Conservation (phyloP, 768 basidiomycete genomes). For the Scleroderma bovista region DNA sequence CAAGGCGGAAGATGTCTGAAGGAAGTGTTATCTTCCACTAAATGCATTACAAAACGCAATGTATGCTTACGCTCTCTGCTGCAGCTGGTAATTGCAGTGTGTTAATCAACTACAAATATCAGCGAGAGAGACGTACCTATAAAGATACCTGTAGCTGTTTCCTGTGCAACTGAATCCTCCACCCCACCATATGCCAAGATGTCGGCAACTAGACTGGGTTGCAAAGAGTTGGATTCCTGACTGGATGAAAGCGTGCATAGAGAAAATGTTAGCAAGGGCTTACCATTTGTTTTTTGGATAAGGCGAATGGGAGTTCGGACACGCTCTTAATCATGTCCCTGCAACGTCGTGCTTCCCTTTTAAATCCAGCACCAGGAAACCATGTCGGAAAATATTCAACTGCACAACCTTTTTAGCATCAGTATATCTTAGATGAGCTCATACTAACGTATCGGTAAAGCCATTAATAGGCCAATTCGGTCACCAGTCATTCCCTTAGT, state of each 20-base stretch:
- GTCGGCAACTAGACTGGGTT: not conserved
- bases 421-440: not conserved
- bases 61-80: not conserved
- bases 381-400: conserved; percentile 10
- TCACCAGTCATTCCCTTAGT: not conserved
- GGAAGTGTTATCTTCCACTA: not conserved
- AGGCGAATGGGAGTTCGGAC: conserved; percentile 1
- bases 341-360: not conserved
- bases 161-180: not conserved
- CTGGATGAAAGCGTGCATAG: not conserved
- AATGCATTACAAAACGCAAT: not conserved
- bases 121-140: not conserved
- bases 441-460: conserved; percentile 9
- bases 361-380: conserved; percentile 11
- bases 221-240: not conserved
- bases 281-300: conserved; percentile 4
- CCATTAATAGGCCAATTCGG: not conserved
- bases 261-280: not conserved
- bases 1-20: conserved; percentile 11
- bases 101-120: not conserved
- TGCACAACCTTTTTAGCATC: not conserved
- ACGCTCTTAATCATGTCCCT: not conserved
- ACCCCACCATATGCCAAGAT: not conserved
- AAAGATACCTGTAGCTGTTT: not conserved
- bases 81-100: not conserved